Evolutionary conservation across 495 filamentous ascomycete species (phyloP), one percentile per base, ranked within the genome.

Genomic region (Oidiodendron maius): DNA sequence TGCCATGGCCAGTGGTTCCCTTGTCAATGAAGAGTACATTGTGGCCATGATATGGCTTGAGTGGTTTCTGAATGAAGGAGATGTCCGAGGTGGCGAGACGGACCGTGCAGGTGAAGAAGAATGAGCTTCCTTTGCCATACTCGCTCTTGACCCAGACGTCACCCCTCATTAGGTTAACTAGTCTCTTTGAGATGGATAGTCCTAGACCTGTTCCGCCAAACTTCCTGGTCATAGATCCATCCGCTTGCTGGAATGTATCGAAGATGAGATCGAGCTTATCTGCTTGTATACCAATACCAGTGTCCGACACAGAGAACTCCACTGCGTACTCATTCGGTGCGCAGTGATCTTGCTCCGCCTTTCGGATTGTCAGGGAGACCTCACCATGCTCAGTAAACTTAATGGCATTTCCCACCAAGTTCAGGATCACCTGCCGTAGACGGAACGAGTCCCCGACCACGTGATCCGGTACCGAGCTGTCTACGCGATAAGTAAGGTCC

Each of bases 351-450:
- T 81, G 78, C 35, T 80, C 71, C 8, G 83, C 82, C 65, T 90
- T 86, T 41, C 81, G 78, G 56, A 99, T 97, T 2, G 85, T 88
- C 37, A 99, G 80, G 63, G 91, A 94, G 55, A 99, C 94, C 64
- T 97, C 91, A 26, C 93, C 93, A 58, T 91, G 83, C 61, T 99
- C 94, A 5, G 93, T 99, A 65, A 99, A 99, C 61, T 99, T 99
- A 67, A 89, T 87, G 22, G 86, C 84, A 50, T 89, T 89, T 50
- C 85, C 85, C 12, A 89, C 85, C 13, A 89, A 67, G 62, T 89
- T 89, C 15, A 89, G 69, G 45, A 89, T 97, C 52, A 99, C 95
- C 67, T 99, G 93, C 39, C 94, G 84, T 28, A 99, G 66, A 65
- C 93, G 84, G 81, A 96, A 97, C 3, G 93, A 95, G 64, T 99